Conservation (phyloP, 345 rosid species). For the Eucalyptus sp. region DNA sequence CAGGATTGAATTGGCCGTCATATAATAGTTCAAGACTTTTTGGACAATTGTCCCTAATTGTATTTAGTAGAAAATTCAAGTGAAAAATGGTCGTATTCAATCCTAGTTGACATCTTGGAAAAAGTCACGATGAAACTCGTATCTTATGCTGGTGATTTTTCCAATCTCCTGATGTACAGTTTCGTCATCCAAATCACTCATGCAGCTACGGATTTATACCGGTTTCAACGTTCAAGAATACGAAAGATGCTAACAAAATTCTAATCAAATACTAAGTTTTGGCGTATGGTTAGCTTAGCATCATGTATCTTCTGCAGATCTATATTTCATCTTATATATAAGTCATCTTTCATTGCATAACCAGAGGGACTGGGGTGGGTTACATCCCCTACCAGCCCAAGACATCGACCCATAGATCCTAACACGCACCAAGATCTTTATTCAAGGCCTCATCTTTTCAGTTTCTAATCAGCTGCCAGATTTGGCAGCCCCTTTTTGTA, state of each 20-base stretch:
- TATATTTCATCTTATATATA: neutral
- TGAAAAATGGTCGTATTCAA: neutral
- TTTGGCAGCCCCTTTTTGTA: neutral
- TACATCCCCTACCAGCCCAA: neutral
- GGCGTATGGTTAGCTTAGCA: neutral
- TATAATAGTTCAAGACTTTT: neutral
- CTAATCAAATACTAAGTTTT: neutral
- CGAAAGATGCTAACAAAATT: neutral
- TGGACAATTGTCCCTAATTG: neutral
- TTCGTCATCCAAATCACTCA: neutral
- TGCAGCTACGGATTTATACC: neutral
- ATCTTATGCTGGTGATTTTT: neutral
- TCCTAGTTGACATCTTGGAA: neutral
- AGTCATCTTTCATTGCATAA: neutral
- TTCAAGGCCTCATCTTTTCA: neutral
- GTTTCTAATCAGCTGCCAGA: neutral
- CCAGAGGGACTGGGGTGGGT: neutral
- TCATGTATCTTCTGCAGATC: neutral
- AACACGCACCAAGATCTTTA: neutral
- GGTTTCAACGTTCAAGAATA: neutral
- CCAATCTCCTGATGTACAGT: neutral
- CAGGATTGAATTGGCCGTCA: neutral
- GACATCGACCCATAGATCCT: neutral
- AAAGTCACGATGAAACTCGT: neutral
- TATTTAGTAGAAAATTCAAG: neutral